Base-by-base conservation (phyloP, 1,284 basidiomycete species). In the Ganoderma meredithae region DNA sequence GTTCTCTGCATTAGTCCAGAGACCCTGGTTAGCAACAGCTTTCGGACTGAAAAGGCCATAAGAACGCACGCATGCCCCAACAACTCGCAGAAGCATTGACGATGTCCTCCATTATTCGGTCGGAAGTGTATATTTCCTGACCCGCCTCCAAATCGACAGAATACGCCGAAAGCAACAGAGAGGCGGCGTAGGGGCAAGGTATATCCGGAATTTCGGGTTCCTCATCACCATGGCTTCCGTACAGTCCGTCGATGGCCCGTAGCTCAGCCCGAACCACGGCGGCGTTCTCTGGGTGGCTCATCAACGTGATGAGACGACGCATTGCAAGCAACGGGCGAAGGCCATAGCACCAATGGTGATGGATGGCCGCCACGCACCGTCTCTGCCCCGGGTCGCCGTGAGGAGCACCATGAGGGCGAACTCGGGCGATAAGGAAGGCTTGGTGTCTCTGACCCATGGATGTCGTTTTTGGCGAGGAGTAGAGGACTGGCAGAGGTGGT, bases 341-440 rank as follows among this genome's bases (percentile, higher is more conserved):
- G 19, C 79, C 81, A 58, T 79, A 81, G 70, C 78, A 83, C 81
- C 80, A 82, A 71, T 83, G 80, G 69, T 82, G 76, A 67, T 84
- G 81, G 8, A 77, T 72, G 2, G 80, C 82, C 2, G 76, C 81
- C 25, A 84, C 67, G 62, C 83, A 84, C 27, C 79, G 79, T 72
- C 82, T 82, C 31, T 72, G 71, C 17, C 78, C 61, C 53, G 44
- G 69, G 15, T 62, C 40, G 36, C n/a, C 36, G 47, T 61, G 69
- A n/a, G 71, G 68, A 9, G 66, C 36, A 27, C 72, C 74, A 15
- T 74, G 71, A n/a, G 77, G 70, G 44, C 70, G 66, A 44, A 82
- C 73, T 9, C 76, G 76, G 41, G 81, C 82, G 59, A 84, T 78
- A 63, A 82, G 65, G 64, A 80, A 83, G 17, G 75, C 74, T 70